Conservation (phyloP, 1,284 basidiomycete species). For the Ganoderma resinaceum region DNA sequence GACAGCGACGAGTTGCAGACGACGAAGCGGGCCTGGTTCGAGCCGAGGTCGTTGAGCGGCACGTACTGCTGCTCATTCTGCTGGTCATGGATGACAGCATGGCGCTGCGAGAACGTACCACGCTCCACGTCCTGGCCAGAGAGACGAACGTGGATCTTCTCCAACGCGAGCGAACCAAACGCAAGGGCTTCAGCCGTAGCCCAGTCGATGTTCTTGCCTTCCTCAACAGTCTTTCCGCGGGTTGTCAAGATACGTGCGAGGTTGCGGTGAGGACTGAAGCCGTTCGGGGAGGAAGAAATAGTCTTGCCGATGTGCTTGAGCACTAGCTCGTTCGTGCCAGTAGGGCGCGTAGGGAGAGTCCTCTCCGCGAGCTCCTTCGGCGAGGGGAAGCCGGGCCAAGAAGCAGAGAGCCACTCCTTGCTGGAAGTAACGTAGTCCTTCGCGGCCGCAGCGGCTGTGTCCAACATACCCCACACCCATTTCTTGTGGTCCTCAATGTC, state of each 20-base stretch:
- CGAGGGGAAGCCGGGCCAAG: constrained; percentile 99
- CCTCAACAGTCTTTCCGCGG: constrained; percentile 90
- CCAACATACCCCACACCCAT: constrained; percentile 99
- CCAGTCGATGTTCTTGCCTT: constrained; percentile 96
- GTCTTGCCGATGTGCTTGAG: constrained; percentile 88
- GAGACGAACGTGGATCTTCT: constrained; percentile 94
- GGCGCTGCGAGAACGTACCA: constrained; percentile 99
- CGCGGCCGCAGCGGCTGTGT: constrained; percentile 88
- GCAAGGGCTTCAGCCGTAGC: constrained; percentile 99
- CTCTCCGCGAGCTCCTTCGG: constrained; percentile 95
- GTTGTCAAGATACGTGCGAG: constrained; percentile 90
- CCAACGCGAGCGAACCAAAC: constrained; percentile 92
- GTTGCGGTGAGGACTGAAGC: constrained; percentile 93
- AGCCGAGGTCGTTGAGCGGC: constrained; percentile 88
- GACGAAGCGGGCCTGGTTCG: constrained; percentile 90
- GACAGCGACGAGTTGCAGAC: constrained; percentile 98
- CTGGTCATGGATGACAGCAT: constrained; percentile 98
- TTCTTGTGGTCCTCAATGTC: constrained; percentile 99
- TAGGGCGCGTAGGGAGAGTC: constrained; percentile 88
- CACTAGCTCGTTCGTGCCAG: constrained; percentile 82
- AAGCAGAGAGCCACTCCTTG: constrained; percentile 97
- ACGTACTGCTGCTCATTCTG: constrained; percentile 90
- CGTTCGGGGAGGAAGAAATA: constrained; percentile 86
- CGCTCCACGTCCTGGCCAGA: constrained; percentile 99
- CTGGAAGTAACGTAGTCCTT: constrained; percentile 95